Evolutionary conservation across 2,329 filamentous ascomycete genomes (phyloP), one percentile per base, ranked within the genome.

Genomic region (Endoconidiophora laricicola): DNA sequence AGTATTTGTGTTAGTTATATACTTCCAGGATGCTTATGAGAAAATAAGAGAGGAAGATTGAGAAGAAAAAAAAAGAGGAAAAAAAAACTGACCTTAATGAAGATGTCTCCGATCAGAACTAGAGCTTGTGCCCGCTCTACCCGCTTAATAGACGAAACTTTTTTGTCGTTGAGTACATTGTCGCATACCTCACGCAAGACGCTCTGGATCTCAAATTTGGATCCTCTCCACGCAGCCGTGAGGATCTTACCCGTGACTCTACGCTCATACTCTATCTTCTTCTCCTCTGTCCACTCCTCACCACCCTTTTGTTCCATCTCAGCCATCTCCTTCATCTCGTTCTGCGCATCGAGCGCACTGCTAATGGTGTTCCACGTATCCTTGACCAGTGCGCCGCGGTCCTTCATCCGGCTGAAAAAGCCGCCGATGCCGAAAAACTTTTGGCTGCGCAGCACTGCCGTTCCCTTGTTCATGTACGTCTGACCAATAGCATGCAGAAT

Each of bases 321-420:
- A 49, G 87, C 88, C 91, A 98, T 96, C 65, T 95, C 90, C 69
- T 98, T 90, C 79, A 98, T 94, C 54, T 88, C 94, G 70, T 94
- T 83, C 69, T 98, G 91, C 23, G 91, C 91, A 61, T 95, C 88
- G 56, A 98, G 94, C 38, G 91, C 91, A 47, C 86, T 93, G 55
- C 81, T 87, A 62, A 98, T 95, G 26, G 91, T 98, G 61, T 85
- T 90, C 91, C 91, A 98, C 1, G 91, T 96, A 61, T 98, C 91
- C 72, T 96, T 96, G 59, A 94, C 87, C 55, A 96, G 75, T 2
- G 83, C 91, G 54, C 90, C 90, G 77, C 96, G 96, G 65, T 98
- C 91, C 69, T 91, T 93, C 58, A 98, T 75, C 49, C 87, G 78
- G 52, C 80, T 86, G 66, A 95, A 93, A 73, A 98, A 96, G 48